Evolutionary conservation across 257 asterid genomes (phyloP), one percentile per base, ranked within the genome.

Genomic region (Fraxinus cuspidata): DNA sequence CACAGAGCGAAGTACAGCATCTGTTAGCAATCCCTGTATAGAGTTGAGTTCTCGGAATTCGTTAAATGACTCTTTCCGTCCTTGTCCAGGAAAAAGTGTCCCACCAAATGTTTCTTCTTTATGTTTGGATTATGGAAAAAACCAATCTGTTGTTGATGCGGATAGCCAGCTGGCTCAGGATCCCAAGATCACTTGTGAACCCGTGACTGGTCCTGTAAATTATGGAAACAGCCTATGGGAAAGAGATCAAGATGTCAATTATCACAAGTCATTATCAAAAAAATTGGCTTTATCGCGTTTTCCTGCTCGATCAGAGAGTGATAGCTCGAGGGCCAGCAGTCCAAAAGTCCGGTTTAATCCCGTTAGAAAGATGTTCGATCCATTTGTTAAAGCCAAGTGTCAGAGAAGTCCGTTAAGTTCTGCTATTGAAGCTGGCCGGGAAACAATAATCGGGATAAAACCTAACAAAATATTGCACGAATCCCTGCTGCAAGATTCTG

Each of bases 341-440:
- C 91, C 93, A 0, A 89, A 74, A 79, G 35, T 87, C 67, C 80
- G 86, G 70, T 88, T 83, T 74, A 72, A 83, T 72, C 94, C 88
- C 53, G 90, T 87, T 63, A 83, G 82, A 49, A 88, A 86, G 78
- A 88, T 86, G 78, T 81, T 89, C 31, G 95, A 94, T 76, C 96
- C 92, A 1, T 90, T 86, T 84, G 92, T 85, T 73, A 94, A 92
- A 80, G 87, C 91, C 71, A 94, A 89, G 83, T 84, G 88, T 29
- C 88, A 76, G 12, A 90, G 77, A 79, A 90, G 89, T 60, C 86
- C 90, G 2, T 78, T 88, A 68, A 83, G 82, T 82, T 83, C 81
- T 79, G 72, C 78, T 80, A 77, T 73, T 10, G 90, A 87, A 85
- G 64, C 85, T 31, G 80, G 64, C 47, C 63, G 66, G 31, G 88